Base-by-base conservation (phyloP, 164 flowering plant genomes). In the Chimonanthus praecox region DNA sequence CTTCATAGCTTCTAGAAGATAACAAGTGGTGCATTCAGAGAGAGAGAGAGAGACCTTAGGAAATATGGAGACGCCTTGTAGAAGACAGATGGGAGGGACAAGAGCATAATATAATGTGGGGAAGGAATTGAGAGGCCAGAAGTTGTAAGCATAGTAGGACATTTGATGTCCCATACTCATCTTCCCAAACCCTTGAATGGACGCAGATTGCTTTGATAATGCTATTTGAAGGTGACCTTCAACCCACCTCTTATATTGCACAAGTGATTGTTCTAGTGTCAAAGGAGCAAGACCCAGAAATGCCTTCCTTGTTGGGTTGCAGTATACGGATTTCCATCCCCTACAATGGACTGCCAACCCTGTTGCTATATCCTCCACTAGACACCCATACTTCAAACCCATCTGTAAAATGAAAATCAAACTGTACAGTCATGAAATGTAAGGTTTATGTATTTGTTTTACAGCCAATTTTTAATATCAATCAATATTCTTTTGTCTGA, bases 341-440 rank as follows among this genome's bases (percentile, higher is more conserved):
- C 74, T 71, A 44, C 84, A 78, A 45, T 84, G 84, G 21, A 82
- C 82, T 51, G 84, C 50, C 44, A 84, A 50, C 2, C 86, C 84
- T 3, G 92, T 89, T 43, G 86, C 76, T 46, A 88, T 83, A 72
- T 89, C 96, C 76, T 91, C 96, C 4, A 89, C 90, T 5, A 84
- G 85, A 73, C 82, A 81, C 3, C 92, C 96, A 77, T 91, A 65
- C 45, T 15, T 66, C 49, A 73, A 13, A 33, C 70, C 70, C 70
- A 73, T 65, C 70, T 73, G 75, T 50, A 65, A 54, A 54, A 10
- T 16, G 16, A 54, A 33, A 33, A 33, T 33, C 33, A 33, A 33
- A 33, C 33, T 33, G 33, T 33, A 33, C 33, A 33, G 33, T 33
- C 33, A 33, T 33, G 33, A 33, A 33, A 33, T 33, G 33, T 33